Conservation (phyloP, 1,284 basidiomycete genomes). For the Leccinum fuscescens region DNA sequence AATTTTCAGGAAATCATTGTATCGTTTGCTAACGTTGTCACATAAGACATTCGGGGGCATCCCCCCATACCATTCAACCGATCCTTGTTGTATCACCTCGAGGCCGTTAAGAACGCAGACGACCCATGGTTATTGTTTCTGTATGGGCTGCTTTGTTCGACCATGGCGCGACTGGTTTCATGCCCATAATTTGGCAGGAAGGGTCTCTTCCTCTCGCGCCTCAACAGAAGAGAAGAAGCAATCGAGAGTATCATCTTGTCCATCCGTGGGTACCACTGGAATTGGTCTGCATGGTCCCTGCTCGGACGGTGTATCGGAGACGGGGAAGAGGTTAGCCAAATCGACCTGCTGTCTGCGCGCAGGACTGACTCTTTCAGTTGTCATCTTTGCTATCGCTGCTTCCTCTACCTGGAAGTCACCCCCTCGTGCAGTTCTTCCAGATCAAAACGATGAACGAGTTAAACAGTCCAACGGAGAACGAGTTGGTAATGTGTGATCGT, state of each 20-base stretch:
- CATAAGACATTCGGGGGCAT: slow-evolving; percentile 70
- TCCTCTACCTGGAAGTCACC: slow-evolving; percentile 64
- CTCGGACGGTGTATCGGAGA: slow-evolving; percentile 81
- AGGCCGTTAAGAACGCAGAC: slow-evolving; percentile 50
- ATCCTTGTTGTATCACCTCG: slow-evolving; percentile 59
- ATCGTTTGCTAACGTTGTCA: background rate
- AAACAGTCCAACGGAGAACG: slow-evolving; percentile 83
- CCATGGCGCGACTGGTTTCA: slow-evolving; percentile 6
- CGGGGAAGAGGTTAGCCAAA: slow-evolving; percentile 74
- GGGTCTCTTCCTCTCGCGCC: slow-evolving; percentile 75
- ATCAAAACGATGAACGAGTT: slow-evolving; percentile 88
- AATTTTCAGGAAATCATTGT: background rate
- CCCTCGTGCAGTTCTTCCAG: slow-evolving; percentile 84
- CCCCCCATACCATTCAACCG: slow-evolving; percentile 70
- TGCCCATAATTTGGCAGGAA: slow-evolving; percentile 47
- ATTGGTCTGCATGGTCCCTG: slow-evolving; percentile 93
- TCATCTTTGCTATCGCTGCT: slow-evolving; percentile 64
- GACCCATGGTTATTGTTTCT: slow-evolving; percentile 89
- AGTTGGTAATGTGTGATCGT: slow-evolving; percentile 75
- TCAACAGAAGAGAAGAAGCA: slow-evolving; percentile 81
- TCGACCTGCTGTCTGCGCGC: background rate
- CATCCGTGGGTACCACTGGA: slow-evolving; percentile 85
- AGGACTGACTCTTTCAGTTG: slow-evolving; percentile 44
- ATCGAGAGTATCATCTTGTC: slow-evolving; percentile 81
- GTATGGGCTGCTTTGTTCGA: slow-evolving; percentile 38